Conservation (phyloP, 805 yeast species). For the Teunomyces lycoperdinae region DNA sequence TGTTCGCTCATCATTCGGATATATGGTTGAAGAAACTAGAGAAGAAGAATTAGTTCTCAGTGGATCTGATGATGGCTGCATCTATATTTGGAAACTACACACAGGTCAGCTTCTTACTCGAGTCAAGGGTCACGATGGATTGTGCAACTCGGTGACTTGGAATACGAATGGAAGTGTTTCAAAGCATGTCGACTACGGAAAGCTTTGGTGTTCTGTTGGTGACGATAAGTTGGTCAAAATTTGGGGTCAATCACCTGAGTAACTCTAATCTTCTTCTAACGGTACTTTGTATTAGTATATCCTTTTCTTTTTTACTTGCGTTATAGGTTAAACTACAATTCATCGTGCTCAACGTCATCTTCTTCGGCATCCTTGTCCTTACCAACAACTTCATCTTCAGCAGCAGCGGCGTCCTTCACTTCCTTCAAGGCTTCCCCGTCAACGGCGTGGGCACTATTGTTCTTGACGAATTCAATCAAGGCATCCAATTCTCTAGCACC, state of each 20-base stretch:
- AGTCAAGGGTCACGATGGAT: conserved; percentile 59
- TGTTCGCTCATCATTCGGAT: conserved; percentile 76
- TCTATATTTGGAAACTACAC: conserved; percentile 74
- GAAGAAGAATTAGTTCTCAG: conserved; percentile 69
- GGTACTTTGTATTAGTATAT: not conserved
- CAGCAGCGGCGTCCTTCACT: conserved; percentile 23
- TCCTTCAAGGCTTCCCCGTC: conserved; percentile 45
- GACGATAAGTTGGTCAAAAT: conserved; percentile 73
- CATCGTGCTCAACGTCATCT: conserved; percentile 33
- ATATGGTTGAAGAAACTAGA: conserved; percentile 30
- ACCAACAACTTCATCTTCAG: conserved; percentile 26
- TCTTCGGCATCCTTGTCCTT: conserved; percentile 16
- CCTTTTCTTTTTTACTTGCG: not conserved
- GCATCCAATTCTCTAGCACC: conserved; percentile 74
- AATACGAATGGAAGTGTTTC: conserved; percentile 29
- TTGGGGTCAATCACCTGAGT: conserved; percentile 43
- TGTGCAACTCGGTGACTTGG: conserved; percentile 82
- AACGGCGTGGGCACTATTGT: conserved; percentile 59
- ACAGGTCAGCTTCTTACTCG: conserved; percentile 65
- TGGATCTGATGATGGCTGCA: conserved; percentile 79
- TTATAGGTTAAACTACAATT: conserved; percentile 26
- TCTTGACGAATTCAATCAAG: conserved; percentile 68
- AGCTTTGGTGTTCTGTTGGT: conserved; percentile 77
- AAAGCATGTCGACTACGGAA: conserved; percentile 32
- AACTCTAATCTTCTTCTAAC: not conserved